A percentile compares a stretch with the other conserved stretches of the same genome.
Evolutionary conservation across 1,139 yeast species (phyloP).

Genomic region (Debaryomyces fabryi): DNA sequence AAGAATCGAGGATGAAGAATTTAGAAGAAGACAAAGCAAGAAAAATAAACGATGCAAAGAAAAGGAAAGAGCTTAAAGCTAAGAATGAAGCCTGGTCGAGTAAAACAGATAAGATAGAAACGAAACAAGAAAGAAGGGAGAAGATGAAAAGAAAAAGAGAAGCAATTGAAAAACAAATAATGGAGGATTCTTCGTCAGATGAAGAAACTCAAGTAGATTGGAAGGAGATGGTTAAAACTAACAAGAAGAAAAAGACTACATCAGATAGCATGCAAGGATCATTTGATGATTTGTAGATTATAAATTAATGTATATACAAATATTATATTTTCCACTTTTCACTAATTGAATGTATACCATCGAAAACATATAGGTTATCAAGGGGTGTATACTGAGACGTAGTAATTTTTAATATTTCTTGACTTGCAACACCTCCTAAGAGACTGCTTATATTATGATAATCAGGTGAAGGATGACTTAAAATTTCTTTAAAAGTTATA

Average conservation of each 20-base stretch:
- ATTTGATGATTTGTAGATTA: slow-evolving; percentile 66
- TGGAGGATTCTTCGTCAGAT: slow-evolving; percentile 50
- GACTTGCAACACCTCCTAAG: slow-evolving; percentile 81
- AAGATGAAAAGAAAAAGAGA: slow-evolving; percentile 66
- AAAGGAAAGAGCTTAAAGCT: slow-evolving; percentile 48
- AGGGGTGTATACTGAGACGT: slow-evolving; percentile 78
- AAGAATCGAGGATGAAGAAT: slow-evolving; percentile 60
- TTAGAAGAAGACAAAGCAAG: slow-evolving; percentile 49
- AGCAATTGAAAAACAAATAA: slow-evolving; percentile 58
- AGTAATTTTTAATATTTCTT: slow-evolving; percentile 65
- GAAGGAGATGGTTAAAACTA: slow-evolving; percentile 77
- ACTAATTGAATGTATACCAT: slow-evolving; percentile 61
- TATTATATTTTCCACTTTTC: slow-evolving; percentile 48
- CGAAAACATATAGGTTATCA: slow-evolving; percentile 66
- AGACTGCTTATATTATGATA: slow-evolving; percentile 44
- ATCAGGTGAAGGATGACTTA: slow-evolving; percentile 31
- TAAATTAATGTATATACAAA: slow-evolving; percentile 6
- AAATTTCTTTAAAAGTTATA: slow-evolving; percentile 29
- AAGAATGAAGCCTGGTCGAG: slow-evolving; percentile 82
- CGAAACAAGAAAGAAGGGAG: slow-evolving; percentile 62
- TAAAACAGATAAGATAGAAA: slow-evolving; percentile 64
- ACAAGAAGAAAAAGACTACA: slow-evolving; percentile 55
- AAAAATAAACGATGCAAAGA: slow-evolving; percentile 50
- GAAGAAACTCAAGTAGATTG: slow-evolving; percentile 73
- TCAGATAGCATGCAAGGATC: slow-evolving; percentile 51